Evolutionary conservation across 169 alveolate species (phyloP).

Genomic region (Cryptosporidium bovis): DNA sequence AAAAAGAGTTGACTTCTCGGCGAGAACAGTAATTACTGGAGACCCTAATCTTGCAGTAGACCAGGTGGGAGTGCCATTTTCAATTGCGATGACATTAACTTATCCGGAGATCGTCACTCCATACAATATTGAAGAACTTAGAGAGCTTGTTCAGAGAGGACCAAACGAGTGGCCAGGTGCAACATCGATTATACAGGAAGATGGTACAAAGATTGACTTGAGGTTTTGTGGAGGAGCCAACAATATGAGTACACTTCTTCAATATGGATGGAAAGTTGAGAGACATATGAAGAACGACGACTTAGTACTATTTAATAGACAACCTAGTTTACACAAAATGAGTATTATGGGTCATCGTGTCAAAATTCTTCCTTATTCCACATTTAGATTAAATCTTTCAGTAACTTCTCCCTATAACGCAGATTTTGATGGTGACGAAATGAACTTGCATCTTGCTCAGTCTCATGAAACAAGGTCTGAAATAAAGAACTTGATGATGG

Average conservation of each 20-base stretch:
- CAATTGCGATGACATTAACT: slow-evolving; percentile 98
- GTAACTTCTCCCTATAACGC: slow-evolving; percentile 99
- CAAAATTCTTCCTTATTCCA: slow-evolving; percentile 97
- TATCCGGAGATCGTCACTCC: slow-evolving; percentile 99
- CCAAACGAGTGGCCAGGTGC: slow-evolving; percentile 99
- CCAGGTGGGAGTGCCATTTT: slow-evolving; percentile 97
- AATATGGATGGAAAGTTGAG: slow-evolving; percentile 97
- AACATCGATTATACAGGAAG: slow-evolving; percentile 93
- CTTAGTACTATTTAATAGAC: slow-evolving; percentile 98
- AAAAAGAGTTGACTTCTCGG: slow-evolving; percentile 99
- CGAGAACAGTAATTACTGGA: slow-evolving; percentile 99
- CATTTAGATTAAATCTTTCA: slow-evolving; percentile 98
- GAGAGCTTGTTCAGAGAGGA: slow-evolving; percentile 93
- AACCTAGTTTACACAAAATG: slow-evolving; percentile 99
- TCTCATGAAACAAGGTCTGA: slow-evolving; percentile 98
- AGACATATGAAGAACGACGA: slow-evolving; percentile 99
- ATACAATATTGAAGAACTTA: slow-evolving; percentile 91
- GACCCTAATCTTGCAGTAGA: slow-evolving; percentile 98
- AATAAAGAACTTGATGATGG: slow-evolving; percentile 97
- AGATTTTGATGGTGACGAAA: slow-evolving; percentile 99
- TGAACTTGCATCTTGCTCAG: slow-evolving; percentile 99
- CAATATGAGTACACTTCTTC: slow-evolving; percentile 80
- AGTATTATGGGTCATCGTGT: slow-evolving; percentile 99
- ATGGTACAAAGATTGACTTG: slow-evolving; percentile 88
- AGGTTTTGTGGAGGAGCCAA: slow-evolving; percentile 76